phyloP scores from a whole-genome alignment of 2,329 filamentous ascomycete genomes.

The Alternaria infectoria region DNA sequence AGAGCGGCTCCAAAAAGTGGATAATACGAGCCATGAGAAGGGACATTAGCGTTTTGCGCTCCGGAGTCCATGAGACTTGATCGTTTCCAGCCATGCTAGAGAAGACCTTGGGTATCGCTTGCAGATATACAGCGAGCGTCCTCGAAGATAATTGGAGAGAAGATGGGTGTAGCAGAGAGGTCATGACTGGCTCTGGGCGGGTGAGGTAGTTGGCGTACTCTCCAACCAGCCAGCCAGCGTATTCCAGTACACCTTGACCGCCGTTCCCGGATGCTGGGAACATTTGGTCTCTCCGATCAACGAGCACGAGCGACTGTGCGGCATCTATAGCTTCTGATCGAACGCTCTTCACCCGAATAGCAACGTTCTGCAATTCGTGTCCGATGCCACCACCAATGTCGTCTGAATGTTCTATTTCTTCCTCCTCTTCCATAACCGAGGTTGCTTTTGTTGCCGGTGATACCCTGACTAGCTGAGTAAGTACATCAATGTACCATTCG shows the following conservation, averaged over 20 bases:
- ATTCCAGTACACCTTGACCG: conserved; percentile 70
- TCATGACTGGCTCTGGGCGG: conserved; percentile 74
- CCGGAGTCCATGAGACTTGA: conserved; percentile 70
- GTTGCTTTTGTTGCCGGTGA: conserved; percentile 60
- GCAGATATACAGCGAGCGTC: conserved; percentile 78
- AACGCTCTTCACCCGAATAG: conserved; percentile 87
- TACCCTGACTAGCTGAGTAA: conserved; percentile 80
- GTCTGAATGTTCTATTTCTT: conserved; percentile 31
- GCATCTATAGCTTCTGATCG: conserved; percentile 80
- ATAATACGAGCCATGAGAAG: conserved; percentile 83
- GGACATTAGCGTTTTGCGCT: conserved; percentile 75
- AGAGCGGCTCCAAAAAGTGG: conserved; percentile 79
- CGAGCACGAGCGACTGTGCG: conserved; percentile 75
- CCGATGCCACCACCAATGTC: conserved; percentile 75
- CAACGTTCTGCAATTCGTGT: conserved; percentile 84
- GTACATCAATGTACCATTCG: conserved; percentile 94
- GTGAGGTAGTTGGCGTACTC: conserved; percentile 81
- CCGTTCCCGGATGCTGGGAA: conserved; percentile 60
- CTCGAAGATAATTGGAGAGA: conserved; percentile 65
- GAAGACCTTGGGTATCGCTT: conserved; percentile 87
- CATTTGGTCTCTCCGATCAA: conserved; percentile 64
- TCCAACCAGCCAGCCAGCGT: conserved; percentile 83
- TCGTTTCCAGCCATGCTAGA: conserved; percentile 72
- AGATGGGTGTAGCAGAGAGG: conserved; percentile 73
- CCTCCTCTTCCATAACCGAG: conserved; percentile 31